phyloP scores from a whole-genome alignment of 192 early-diverging fungal species.

The Coemansia javaensis region DNA sequence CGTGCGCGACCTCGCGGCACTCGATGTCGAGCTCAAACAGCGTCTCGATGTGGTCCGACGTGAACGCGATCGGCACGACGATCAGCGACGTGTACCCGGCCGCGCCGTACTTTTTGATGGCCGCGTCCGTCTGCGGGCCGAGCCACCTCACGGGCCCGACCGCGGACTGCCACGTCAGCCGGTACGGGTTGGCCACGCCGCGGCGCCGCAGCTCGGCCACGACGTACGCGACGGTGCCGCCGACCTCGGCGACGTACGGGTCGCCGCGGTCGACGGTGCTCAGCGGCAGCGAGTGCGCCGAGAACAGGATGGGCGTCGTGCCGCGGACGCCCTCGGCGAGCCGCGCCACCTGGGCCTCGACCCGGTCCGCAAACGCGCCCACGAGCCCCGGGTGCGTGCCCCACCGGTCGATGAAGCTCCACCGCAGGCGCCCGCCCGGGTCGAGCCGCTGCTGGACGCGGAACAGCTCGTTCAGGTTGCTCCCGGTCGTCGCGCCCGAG shows the following conservation, averaged over 20 bases:
- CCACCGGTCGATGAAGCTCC: conserved; percentile 97
- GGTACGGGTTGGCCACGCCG: conserved; percentile 71
- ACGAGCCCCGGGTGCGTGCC: conserved; percentile 81
- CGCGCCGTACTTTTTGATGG: conserved; percentile 71
- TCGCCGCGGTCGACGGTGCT: conserved; percentile 88
- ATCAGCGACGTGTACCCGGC: conserved; percentile 75
- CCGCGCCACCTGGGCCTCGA: conserved; percentile 54
- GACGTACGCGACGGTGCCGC: conserved; percentile 75
- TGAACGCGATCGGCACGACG: conserved; percentile 92
- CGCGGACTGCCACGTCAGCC: conserved; percentile 92
- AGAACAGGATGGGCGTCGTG: conserved; percentile 82
- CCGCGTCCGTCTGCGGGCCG: conserved; percentile 80
- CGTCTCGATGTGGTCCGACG: conserved; percentile 95
- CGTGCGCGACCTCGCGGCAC: conserved; percentile 78
- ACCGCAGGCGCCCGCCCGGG: conserved; percentile 63
- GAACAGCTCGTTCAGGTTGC: conserved; percentile 85
- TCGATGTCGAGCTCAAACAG: conserved; percentile 95
- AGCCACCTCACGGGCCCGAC: conserved; percentile 92
- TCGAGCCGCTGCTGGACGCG: conserved; percentile 58
- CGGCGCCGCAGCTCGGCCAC: conserved; percentile 64
- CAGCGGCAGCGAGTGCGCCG: conserved; percentile 95
- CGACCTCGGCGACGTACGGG: conserved; percentile 81
- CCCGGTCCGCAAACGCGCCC: conserved; percentile 74
- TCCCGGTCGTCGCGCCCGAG: conserved; percentile 92
- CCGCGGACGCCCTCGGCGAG: conserved; percentile 67